These are phyloP conservation scores for Thuja plicata DNA, from an alignment of 83 land plant genomes.

Conservation along the genomic window DNA sequence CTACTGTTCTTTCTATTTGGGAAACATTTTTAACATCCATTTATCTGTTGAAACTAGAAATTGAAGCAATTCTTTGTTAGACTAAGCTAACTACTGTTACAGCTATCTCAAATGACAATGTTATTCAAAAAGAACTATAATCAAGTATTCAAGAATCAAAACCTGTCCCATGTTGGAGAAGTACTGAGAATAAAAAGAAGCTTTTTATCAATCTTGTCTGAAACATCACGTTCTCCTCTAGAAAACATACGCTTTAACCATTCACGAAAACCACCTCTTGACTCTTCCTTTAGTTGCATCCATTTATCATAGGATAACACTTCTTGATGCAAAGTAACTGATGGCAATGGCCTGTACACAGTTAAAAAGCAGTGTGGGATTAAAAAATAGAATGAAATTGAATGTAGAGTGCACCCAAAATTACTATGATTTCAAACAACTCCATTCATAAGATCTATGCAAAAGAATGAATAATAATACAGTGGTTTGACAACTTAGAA, in stretches of 20 bases:
- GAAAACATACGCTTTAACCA: slow-evolving; percentile 52
- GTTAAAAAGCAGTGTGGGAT: not conserved
- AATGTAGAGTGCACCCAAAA: not conserved
- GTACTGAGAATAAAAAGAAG: slow-evolving; percentile 48
- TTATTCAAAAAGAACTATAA: not conserved
- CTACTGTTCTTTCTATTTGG: not conserved
- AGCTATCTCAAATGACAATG: not conserved
- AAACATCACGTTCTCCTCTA: slow-evolving; percentile 40
- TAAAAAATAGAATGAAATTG: not conserved
- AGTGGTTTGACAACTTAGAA: not conserved
- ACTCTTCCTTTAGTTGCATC: slow-evolving; percentile 45
- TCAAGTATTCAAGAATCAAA: not conserved
- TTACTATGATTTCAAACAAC: not conserved
- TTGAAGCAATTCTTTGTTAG: not conserved
- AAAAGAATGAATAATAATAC: not conserved
- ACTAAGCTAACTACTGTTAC: not conserved
- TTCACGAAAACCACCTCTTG: slow-evolving; percentile 28
- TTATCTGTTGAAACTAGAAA: not conserved
- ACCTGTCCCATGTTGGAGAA: slow-evolving; percentile 75
- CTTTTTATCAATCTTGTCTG: slow-evolving; percentile 39
- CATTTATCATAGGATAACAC: slow-evolving; percentile 52
- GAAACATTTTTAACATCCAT: not conserved
- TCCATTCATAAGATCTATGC: not conserved
- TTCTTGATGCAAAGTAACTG: slow-evolving; percentile 45
- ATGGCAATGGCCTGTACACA: slow-evolving; percentile 29